Evolutionary conservation across 2,329 filamentous ascomycete genomes (phyloP), one percentile per base, ranked within the genome.

Genomic region (Arachnomyces sp.): DNA sequence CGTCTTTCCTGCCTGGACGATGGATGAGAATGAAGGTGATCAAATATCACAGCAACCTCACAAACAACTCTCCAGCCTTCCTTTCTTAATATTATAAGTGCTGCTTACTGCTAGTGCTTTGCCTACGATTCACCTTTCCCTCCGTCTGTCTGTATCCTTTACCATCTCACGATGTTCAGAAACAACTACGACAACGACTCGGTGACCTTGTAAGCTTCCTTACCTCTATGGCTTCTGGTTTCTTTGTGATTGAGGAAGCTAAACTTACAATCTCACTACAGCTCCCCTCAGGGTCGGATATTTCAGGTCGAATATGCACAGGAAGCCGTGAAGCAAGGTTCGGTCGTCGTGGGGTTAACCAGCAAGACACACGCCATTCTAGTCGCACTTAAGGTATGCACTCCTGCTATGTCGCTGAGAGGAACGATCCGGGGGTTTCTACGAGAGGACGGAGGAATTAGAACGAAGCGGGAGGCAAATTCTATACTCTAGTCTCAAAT

Each of bases 151-250:
- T 33, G 40, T 48, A 40, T 46, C 37, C 40, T 31, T 46, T 36
- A 42, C 43, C 42, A 49, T 45, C 48, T 51, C 76, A 81, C 60
- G 60, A 96, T 98, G 92, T 98, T 98, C 74, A 80, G 92, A 71
- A 98, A 98, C 77, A 96, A 96, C 72, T 98, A 98, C 77, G 92
- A 98, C 74, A 98, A 98, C 80, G 92, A 98, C 71, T 94, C 90
- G 49, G 89, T 96, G 71, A 98, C 92, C 71, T 98, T 96, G 88
- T 95, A 77, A 71, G 82, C 69, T 61, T 30, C 43, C 35, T 31
- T 39, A 30, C 11, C 28, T 42, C 37, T 37, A 9, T 25, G 21
- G 21, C 41, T 11, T 41, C 21, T 39, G 30, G 34, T 36, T 40
- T 8, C 16, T 18, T 29, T 8, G 15, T 38, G 31, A 35, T 17